Conservation (phyloP, 1,139 yeast species). For the Geotrichum australiense region DNA sequence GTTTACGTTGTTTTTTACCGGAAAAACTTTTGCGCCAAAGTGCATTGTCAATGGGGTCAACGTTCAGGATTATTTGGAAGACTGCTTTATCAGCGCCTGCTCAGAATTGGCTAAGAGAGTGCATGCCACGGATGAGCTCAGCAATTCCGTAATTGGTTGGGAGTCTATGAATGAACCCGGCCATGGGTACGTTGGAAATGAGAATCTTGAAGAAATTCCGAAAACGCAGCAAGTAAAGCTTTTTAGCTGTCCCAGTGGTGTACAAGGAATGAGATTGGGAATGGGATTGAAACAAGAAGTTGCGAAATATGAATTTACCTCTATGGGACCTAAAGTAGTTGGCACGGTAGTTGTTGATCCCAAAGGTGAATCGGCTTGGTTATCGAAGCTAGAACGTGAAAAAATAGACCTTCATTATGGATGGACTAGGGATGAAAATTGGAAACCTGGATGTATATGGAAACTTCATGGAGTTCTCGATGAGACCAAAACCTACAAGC, state of each 20-base stretch:
- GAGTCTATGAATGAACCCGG: slow-evolving; percentile 89
- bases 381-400: slow-evolving; percentile 30
- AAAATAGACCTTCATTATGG: slow-evolving; percentile 55
- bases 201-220: slow-evolving; percentile 27
- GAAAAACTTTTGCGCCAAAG: slow-evolving; percentile 61
- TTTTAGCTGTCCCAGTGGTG: slow-evolving; percentile 30
- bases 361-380: slow-evolving; percentile 64
- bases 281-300: slow-evolving; percentile 63
- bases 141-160: slow-evolving; percentile 56
- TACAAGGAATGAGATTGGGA: slow-evolving; percentile 44
- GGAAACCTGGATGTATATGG: slow-evolving; percentile 81
- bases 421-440: slow-evolving; percentile 54
- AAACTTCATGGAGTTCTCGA: slow-evolving; percentile 76
- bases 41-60: slow-evolving; percentile 62
- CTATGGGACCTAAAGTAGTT: slow-evolving; percentile 55
- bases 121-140: slow-evolving; percentile 47
- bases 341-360: slow-evolving; percentile 59
- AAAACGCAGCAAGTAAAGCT: slow-evolving; percentile 28
- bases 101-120: slow-evolving; percentile 49
- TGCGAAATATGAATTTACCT: slow-evolving; percentile 56
- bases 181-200: slow-evolving; percentile 30
- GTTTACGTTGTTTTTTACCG: slow-evolving; percentile 82
- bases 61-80: slow-evolving; percentile 71
- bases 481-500: slow-evolving; percentile 36
- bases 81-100: slow-evolving; percentile 53